Conservation (phyloP, 345 rosid genomes). For the Populus tremula region DNA sequence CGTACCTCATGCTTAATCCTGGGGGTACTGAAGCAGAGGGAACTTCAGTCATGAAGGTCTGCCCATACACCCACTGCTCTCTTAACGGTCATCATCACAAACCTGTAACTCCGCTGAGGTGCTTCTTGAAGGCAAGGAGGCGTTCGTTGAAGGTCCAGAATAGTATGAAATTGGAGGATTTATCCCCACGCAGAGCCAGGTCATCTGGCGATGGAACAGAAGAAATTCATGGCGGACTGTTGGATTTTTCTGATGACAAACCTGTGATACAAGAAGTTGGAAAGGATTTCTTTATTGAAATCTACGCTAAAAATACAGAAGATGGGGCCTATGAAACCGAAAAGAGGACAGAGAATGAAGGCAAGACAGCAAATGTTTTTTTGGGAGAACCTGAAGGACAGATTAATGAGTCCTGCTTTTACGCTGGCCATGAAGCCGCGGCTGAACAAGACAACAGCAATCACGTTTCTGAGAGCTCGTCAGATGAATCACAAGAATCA, state of each 20-base stretch:
- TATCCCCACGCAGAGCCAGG: conserved; percentile 25
- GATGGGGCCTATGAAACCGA: conserved; percentile 16
- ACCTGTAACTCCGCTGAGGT: conserved; percentile 67
- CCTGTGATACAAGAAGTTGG: conserved; percentile 22
- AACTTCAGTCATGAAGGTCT: conserved; percentile 71
- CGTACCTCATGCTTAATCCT: conserved; percentile 61
- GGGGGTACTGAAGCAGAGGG: conserved; percentile 69
- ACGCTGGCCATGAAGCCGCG: conserved; percentile 7
- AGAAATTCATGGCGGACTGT: conserved; percentile 8
- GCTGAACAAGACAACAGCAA: conserved; percentile 13
- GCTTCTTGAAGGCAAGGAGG: conserved; percentile 66
- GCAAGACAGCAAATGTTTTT: not conserved
- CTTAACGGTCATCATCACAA: conserved; percentile 81
- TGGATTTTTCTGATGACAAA: conserved; percentile 2
- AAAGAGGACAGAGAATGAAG: conserved; percentile 13
- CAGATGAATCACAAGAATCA: conserved; percentile 40
- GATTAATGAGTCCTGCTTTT: not conserved
- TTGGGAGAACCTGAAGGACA: not conserved
- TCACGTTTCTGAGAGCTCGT: conserved; percentile 33
- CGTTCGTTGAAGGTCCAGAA: conserved; percentile 57
- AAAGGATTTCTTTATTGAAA: conserved; percentile 41
- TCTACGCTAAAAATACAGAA: conserved; percentile 36
- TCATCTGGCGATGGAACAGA: conserved; percentile 10
- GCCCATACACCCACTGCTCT: conserved; percentile 81
- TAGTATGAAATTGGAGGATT: conserved; percentile 39